These are phyloP conservation scores for Nemania sp. DNA, from an alignment of 2,329 filamentous ascomycete genomes.

Conservation along the genomic window DNA sequence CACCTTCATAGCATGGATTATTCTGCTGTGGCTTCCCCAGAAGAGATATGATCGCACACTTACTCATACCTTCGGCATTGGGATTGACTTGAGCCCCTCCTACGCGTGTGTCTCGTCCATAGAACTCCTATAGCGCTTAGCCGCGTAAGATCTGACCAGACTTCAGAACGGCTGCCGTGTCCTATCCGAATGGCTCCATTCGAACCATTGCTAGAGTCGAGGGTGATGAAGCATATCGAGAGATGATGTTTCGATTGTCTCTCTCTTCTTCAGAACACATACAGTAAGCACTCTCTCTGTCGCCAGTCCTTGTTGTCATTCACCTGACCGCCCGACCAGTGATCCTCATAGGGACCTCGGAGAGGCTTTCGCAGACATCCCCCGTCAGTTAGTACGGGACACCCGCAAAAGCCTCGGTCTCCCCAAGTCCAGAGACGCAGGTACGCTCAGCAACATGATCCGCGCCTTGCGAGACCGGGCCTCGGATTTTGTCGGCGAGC, in stretches of 20 bases:
- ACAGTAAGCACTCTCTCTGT: slow-evolving; percentile 14
- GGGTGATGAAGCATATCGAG: slow-evolving; percentile 19
- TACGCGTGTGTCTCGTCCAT: slow-evolving; percentile 19
- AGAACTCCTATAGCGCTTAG: background rate
- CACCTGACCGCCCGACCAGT: slow-evolving; percentile 12
- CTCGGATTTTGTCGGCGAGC: slow-evolving; percentile 16
- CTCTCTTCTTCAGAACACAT: slow-evolving; percentile 22
- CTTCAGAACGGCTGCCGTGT: slow-evolving; percentile 22
- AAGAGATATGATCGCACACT: too few relatives aligned
- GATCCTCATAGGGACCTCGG: slow-evolving; percentile 10
- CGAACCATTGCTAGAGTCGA: slow-evolving; percentile 20
- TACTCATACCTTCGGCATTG: slow-evolving; percentile 22
- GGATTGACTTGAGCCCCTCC: slow-evolving; percentile 24
- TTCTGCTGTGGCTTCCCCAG: too few relatives aligned
- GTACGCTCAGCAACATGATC: slow-evolving; percentile 25
- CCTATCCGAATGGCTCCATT: slow-evolving; percentile 24
- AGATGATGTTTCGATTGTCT: slow-evolving; percentile 25
- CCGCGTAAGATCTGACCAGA: slow-evolving; percentile 11
- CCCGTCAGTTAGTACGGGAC: slow-evolving; percentile 7
- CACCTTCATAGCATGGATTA: too few relatives aligned
- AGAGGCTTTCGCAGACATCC: slow-evolving; percentile 7
- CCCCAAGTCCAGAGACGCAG: slow-evolving; percentile 18
- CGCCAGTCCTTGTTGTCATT: background rate
- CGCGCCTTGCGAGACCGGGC: slow-evolving; percentile 15
- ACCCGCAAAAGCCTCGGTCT: slow-evolving; percentile 15